Evolutionary conservation across 108 stramenopile genomes (phyloP).

Genomic region (Cylindrotheca closterium): DNA sequence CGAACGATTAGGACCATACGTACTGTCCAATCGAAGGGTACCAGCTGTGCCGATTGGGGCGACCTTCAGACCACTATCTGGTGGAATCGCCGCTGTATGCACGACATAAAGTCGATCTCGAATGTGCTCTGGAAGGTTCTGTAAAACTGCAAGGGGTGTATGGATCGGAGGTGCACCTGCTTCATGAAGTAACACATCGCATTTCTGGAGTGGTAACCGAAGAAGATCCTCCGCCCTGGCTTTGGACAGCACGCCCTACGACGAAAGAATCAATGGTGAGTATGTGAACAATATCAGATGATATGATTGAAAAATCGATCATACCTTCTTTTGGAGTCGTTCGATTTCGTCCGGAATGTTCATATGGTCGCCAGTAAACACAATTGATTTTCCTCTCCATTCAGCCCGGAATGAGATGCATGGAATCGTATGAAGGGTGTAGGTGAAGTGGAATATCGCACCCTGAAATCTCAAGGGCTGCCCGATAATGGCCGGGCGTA

Average conservation of each 20-base stretch:
- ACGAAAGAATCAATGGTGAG: neutral
- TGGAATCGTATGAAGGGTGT: conserved; percentile 88
- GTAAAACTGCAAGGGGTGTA: conserved; percentile 75
- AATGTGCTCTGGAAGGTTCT: conserved; percentile 59
- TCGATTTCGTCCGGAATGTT: conserved; percentile 70
- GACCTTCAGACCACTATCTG: conserved; percentile 50
- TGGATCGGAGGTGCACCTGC: conserved; percentile 89
- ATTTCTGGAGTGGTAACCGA: conserved; percentile 75
- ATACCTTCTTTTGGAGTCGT: conserved; percentile 51
- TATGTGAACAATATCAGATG: neutral
- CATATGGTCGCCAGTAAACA: conserved; percentile 87
- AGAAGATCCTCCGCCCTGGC: conserved; percentile 68
- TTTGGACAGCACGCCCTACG: conserved; percentile 63
- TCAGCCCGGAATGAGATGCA: conserved; percentile 84
- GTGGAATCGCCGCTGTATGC: conserved; percentile 60
- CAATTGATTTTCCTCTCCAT: conserved; percentile 76
- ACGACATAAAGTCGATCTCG: conserved; percentile 80
- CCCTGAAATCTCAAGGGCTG: conserved; percentile 74
- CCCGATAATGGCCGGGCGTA: conserved; percentile 80
- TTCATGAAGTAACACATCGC: conserved; percentile 85
- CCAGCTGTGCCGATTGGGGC: conserved; percentile 81
- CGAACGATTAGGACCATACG: neutral
- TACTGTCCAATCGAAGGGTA: conserved; percentile 59
- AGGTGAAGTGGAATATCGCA: conserved; percentile 79
- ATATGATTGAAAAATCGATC: too few relatives aligned